Percentiles rank a stretch among this genome's conserved stretches.
These are phyloP conservation scores for Rhytidhysteron rufulum DNA, from an alignment of 2,329 filamentous ascomycete genomes.

Conservation along the genomic window DNA sequence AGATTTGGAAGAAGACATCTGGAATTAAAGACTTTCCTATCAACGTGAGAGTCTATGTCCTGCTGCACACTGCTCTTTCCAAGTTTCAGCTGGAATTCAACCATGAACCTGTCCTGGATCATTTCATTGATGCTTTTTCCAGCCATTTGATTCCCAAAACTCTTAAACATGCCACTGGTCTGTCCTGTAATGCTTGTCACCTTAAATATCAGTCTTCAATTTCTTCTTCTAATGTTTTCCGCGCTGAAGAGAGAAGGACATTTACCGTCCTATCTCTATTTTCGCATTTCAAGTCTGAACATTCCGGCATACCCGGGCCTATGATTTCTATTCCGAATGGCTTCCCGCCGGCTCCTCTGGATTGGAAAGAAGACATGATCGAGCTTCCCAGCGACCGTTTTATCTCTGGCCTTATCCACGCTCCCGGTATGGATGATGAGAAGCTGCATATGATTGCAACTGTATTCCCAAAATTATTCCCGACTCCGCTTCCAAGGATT, in stretches of 20 bases:
- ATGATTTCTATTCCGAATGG: conserved; percentile 17
- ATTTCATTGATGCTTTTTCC: conserved; percentile 48
- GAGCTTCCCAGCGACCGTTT: conserved; percentile 52
- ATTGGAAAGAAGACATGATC: conserved; percentile 62
- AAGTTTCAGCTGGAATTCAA: conserved; percentile 57
- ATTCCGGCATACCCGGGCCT: conserved; percentile 29
- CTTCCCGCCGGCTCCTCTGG: conserved; percentile 25
- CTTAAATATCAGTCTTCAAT: conserved; percentile 23
- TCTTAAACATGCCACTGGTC: conserved; percentile 41
- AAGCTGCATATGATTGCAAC: conserved; percentile 52
- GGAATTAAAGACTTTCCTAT: conserved; percentile 59
- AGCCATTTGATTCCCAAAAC: conserved; percentile 39
- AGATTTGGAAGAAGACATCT: conserved; percentile 60
- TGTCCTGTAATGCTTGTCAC: conserved; percentile 43
- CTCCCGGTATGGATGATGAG: conserved; percentile 54
- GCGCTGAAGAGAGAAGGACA: conserved; percentile 36
- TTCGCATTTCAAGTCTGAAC: conserved; percentile 58
- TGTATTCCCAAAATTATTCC: conserved; percentile 46
- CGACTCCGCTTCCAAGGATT: conserved; percentile 41
- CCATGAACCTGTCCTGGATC: conserved; percentile 54
- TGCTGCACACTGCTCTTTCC: conserved; percentile 60
- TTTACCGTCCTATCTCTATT: conserved; percentile 53
- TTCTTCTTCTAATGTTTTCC: conserved; percentile 29
- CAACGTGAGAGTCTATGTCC: conserved; percentile 58
- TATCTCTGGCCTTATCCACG: conserved; percentile 47